Base-by-base conservation (phyloP, 225 moss, liverwort and hornwort species). In the Physcomitrium patens region DNA sequence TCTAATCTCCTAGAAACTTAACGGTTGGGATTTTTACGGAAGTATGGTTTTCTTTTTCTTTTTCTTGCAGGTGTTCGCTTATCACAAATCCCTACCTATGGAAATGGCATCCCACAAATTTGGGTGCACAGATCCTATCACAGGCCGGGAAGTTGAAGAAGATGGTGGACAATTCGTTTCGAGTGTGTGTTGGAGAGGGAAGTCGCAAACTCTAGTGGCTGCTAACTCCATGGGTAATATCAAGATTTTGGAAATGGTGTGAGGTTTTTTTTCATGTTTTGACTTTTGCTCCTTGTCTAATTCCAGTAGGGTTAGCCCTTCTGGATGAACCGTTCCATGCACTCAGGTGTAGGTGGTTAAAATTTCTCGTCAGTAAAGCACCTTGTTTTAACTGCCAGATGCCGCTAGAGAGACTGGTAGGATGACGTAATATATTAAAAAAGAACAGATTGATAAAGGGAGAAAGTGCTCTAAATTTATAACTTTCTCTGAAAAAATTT, bases 191-290 rank as follows among this genome's bases (percentile, higher is more conserved):
- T 99, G 97, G 97, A 90, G 97, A 80, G 97, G 93, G 20, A 99
- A 93, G 75, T 93, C 97, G 27, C 94, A 99, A 83, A 94, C 92
- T 50, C 79, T 99, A 78, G 97, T 99, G 44, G 93, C 97, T 31
- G 97, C 94, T 23, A 95, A 99, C 65, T 99, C 97, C n/a, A 91
- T 95, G 94, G 97, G 94, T 71, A 99, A 91, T 60, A 94, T 99
- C 62, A 95, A 99, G 84, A 88, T 99, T 85, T 89, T 99, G 89
- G 97, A 99, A 77, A 91, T 99, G 89, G 91, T 99, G 73, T 99
- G 85, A 81, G 64, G 18, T 82, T 68, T 70, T 55, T n/a, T 76
- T 77, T 59, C 57, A 28, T n/a, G 55, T 69, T 47, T 65, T 60
- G 52, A 65, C 23, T 70, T 76, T 67, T 73, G 57, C 59, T 60